Percentiles rank a stretch among this genome's conserved stretches.
These are phyloP conservation scores for Terana coerulea DNA, from an alignment of 768 basidiomycete species.

Conservation along the genomic window DNA sequence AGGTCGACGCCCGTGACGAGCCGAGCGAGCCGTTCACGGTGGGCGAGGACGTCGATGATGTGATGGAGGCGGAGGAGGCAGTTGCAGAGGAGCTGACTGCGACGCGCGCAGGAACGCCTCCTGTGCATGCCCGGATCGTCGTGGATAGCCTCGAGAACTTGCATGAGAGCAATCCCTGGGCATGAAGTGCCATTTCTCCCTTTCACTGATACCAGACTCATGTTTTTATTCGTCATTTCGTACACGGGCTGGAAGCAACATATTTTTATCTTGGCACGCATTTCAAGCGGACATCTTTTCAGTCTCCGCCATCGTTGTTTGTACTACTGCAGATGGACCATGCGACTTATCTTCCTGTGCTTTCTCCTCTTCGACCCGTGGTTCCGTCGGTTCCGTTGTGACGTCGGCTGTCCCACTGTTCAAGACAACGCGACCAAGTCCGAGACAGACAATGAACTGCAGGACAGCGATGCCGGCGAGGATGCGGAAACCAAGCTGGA, in stretches of 20 bases:
- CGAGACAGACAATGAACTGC: constrained; percentile 12
- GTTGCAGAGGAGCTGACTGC: constrained; percentile 21
- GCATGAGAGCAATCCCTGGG: constrained; percentile 59
- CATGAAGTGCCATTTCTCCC: constrained; percentile 26
- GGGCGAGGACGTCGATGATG: constrained; percentile 37
- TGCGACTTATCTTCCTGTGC: too few relatives aligned
- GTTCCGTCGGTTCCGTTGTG: too few relatives aligned
- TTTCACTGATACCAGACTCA: too few relatives aligned
- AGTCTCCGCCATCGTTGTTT: too few relatives aligned
- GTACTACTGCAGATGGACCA: too few relatives aligned
- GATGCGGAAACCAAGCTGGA: constrained; percentile 13
- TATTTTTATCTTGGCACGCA: too few relatives aligned
- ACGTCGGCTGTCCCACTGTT: too few relatives aligned
- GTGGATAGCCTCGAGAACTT: constrained; percentile 31
- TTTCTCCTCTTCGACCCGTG: too few relatives aligned
- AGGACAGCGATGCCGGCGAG: constrained; percentile 13
- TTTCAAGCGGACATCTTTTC: too few relatives aligned
- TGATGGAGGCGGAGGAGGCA: constrained; percentile 28
- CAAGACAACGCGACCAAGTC: constrained; percentile 5
- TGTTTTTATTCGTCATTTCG: too few relatives aligned
- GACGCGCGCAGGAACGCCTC: constrained; percentile 38
- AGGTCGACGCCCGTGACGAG: constrained; percentile 29
- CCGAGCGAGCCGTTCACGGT: constrained; percentile 30
- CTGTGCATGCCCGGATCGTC: constrained; percentile 37
- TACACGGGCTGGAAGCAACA: too few relatives aligned